A percentile compares a stretch with the other conserved stretches of the same genome.
phyloP scores from a whole-genome alignment of 2,329 filamentous ascomycete species.

The Aspergillus sclerotialis region DNA sequence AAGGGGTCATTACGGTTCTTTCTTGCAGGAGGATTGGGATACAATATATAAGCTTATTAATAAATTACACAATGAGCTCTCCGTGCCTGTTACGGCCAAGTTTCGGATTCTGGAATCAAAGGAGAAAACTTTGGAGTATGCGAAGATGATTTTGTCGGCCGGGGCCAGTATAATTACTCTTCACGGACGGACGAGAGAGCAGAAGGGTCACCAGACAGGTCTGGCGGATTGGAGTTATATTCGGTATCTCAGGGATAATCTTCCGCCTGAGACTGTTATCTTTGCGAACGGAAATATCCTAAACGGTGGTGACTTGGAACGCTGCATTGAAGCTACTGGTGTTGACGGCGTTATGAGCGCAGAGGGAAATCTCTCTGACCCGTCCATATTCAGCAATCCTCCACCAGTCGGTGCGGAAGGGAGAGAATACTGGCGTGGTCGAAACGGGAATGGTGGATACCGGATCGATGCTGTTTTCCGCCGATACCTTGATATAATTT shows the following conservation, averaged over 20 bases:
- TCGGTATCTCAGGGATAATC: slow-evolving; percentile 69
- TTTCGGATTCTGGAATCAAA: slow-evolving; percentile 82
- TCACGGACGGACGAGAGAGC: slow-evolving; percentile 79
- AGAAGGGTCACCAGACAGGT: slow-evolving; percentile 93
- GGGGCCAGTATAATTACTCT: slow-evolving; percentile 92
- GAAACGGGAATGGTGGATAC: slow-evolving; percentile 73
- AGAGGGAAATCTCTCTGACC: slow-evolving; percentile 90
- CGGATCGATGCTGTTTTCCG: slow-evolving; percentile 81
- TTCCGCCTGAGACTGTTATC: slow-evolving; percentile 82
- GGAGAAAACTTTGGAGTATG: slow-evolving; percentile 83
- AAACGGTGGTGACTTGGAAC: slow-evolving; percentile 67
- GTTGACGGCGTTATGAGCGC: slow-evolving; percentile 94
- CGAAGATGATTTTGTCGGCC: slow-evolving; percentile 74
- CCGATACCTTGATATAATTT: slow-evolving; percentile 84
- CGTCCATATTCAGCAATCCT: slow-evolving; percentile 69
- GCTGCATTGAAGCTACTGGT: slow-evolving; percentile 74
- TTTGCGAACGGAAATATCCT: slow-evolving; percentile 97
- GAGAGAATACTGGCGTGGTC: slow-evolving; percentile 79
- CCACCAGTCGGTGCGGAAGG: slow-evolving; percentile 60
- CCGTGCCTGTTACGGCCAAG: slow-evolving; percentile 87
- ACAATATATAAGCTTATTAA: slow-evolving; percentile 77
- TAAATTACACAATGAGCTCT: slow-evolving; percentile 68
- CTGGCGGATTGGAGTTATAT: slow-evolving; percentile 88
- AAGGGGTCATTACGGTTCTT: slow-evolving; percentile 86
- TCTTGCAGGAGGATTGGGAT: slow-evolving; percentile 86